Evolutionary conservation across 2,329 filamentous ascomycete species (phyloP).

Genomic region (Beauveria rudraprayagi): DNA sequence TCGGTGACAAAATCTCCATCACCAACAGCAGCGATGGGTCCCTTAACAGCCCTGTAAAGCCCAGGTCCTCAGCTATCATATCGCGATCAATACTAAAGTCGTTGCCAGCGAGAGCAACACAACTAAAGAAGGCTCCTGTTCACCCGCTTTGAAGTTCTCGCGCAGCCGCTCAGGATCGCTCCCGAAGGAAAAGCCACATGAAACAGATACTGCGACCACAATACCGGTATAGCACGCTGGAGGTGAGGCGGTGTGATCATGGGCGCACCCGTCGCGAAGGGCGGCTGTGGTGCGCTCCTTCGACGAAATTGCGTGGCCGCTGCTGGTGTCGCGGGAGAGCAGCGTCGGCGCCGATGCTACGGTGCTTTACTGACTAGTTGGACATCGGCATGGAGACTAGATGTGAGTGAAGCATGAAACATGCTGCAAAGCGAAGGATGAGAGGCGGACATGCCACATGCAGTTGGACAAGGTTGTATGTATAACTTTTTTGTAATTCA

Average conservation of each 20-base stretch:
- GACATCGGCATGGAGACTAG: no score
- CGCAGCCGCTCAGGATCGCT: background rate
- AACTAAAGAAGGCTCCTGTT: background rate
- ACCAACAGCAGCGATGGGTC: background rate
- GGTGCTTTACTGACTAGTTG: no score
- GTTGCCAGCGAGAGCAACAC: background rate
- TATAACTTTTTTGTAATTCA: conserved; percentile 11
- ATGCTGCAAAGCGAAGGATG: no score
- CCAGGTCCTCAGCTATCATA: background rate
- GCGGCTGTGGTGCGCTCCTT: no score
- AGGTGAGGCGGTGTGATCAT: background rate
- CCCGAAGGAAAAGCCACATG: background rate
- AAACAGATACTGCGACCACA: background rate
- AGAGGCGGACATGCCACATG: background rate
- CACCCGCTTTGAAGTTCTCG: background rate
- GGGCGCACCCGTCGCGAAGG: no score
- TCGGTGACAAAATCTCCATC: background rate
- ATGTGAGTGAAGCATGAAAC: no score
- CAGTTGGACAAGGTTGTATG: background rate
- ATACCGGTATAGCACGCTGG: background rate
- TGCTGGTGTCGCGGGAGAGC: no score
- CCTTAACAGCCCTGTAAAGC: background rate
- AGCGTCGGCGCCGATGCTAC: no score
- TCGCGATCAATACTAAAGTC: background rate
- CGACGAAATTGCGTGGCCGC: no score